Evolutionary conservation across 169 alveolate species (phyloP), one percentile per base, ranked within the genome.

Genomic region (Plasmodium gaboni): DNA sequence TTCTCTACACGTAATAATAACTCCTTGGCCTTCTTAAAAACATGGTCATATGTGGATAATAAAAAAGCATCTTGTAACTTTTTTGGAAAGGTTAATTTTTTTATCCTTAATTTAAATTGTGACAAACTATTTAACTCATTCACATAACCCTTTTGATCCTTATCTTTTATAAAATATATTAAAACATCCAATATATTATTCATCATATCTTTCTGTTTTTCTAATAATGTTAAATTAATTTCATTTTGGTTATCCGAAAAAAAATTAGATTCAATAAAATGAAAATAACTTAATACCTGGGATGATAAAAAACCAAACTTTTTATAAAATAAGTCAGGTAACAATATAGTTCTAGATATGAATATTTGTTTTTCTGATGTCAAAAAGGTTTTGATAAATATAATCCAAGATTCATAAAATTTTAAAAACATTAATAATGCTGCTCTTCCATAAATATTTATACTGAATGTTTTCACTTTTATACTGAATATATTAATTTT

Each of bases 331-430:
- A 78, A 78, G 10, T 78, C 80, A 15, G 89, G 89, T 78, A 78
- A 69, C 8, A 78, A 64, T 64, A 19, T 24, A 48, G 19, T 44
- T 32, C 26, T 7, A 38, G 76, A 17, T 46, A 19, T 15, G 32
- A 42, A 19, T 0, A 64, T 22, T 59, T 32, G 59, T 19, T 17
- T 67, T 24, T 48, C n/a, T 24, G 73, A 64, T 6, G 22, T 2
- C 46, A 38, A 38, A 74, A 53, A 61, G 9, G 64, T 51, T 78
- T 55, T 78, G 12, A 32, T 64, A 57, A 63, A 78, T 19, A 28
- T n/a, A n/a, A 78, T 78, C 89, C 89, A 78, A 17, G 89, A 64
- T 15, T 74, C 64, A 78, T 48, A 78, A 65, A 78, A 78, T 42
- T 78, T 32, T 59, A 78, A 44, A 64, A 78, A 78, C 51, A 78